Base-by-base conservation (phyloP, 345 rosid species). In the Salix dunnii region DNA sequence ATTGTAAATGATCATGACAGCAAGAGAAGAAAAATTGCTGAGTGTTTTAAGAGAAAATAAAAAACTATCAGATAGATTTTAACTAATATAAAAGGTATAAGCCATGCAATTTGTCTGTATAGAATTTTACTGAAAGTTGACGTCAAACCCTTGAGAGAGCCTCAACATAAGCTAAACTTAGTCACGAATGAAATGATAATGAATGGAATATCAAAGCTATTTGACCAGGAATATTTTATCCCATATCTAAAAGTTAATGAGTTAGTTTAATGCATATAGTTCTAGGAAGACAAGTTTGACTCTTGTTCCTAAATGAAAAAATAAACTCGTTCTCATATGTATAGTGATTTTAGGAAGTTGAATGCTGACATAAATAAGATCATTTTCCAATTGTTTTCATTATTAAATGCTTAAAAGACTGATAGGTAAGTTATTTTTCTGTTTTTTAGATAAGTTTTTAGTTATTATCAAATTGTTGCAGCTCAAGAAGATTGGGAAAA, bases 161-260 rank as follows among this genome's bases (percentile, higher is more conserved):
- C 53, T 48, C 0, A 17, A 0, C 0, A 1, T 5, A 48, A 48
- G 2, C 2, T 48, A 0, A 48, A 48, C 6, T 0, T 2, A 1
- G 0, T 20, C 2, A 48, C 16, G 18, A 48, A 48, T 5, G 21
- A 48, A 20, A 20, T 48, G 5, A 7, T 48, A 4, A 5, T 14
- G 2, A 17, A 0, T 5, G 21, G 2, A 3, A 48, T 48, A 14
- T 48, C 16, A 0, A 48, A 17, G 53, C 6, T 48, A 48, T 48
- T 48, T 17, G 0, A 48, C 53, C 53, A 17, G 16, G 7, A 7
- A 48, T 48, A 5, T 14, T 48, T 2, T 48, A 48, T 48, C 53
- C 53, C 0, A 17, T 48, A 12, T 48, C 53, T 14, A 2, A 48
- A 14, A 48, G 53, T 48, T 2, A 17, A 48, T 17, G 21, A 20